Percentiles rank a stretch among this genome's conserved stretches.
Evolutionary conservation across 2,329 filamentous ascomycete genomes (phyloP).

Genomic region (Fonsecaea pugnacius): DNA sequence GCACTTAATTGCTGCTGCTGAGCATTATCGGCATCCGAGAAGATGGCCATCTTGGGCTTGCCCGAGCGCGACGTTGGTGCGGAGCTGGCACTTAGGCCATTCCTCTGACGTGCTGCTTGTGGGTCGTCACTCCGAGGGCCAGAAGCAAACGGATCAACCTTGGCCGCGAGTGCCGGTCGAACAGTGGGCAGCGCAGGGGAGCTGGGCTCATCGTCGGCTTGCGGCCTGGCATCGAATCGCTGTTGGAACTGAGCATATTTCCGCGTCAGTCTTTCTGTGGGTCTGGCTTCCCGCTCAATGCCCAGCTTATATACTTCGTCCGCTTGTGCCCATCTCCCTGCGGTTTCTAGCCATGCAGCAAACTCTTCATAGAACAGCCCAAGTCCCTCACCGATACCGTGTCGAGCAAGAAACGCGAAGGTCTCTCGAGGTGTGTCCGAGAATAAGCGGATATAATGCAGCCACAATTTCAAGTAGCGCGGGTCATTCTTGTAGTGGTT

Average conservation of each 20-base stretch:
- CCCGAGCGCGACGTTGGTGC: conserved; percentile 64
- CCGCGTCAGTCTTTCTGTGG: conserved; percentile 76
- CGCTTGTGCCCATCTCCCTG: conserved; percentile 82
- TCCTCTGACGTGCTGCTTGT: conserved; percentile 64
- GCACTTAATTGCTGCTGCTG: conserved; percentile 61
- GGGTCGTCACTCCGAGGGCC: conserved; percentile 61
- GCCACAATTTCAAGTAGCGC: conserved; percentile 89
- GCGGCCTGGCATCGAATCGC: conserved; percentile 70
- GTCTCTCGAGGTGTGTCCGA: conserved; percentile 91
- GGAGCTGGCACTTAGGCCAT: conserved; percentile 46
- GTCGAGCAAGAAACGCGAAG: conserved; percentile 86
- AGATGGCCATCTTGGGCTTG: conserved; percentile 85
- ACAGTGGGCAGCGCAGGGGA: conserved; percentile 86
- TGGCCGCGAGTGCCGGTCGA: conserved; percentile 80
- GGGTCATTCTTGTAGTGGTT: conserved; percentile 93
- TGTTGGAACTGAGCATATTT: conserved; percentile 93
- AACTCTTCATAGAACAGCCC: conserved; percentile 98
- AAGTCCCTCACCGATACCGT: conserved; percentile 81
- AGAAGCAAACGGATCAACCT: conserved; percentile 77
- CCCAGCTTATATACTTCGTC: conserved; percentile 92
- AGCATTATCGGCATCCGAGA: conserved; percentile 73
- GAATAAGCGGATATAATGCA: conserved; percentile 91
- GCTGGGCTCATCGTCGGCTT: conserved; percentile 67
- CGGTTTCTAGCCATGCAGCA: conserved; percentile 85
- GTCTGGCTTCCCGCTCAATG: conserved; percentile 84